phyloP scores from a whole-genome alignment of 352 stramenopile genomes.

The Phytophthora lateralis region DNA sequence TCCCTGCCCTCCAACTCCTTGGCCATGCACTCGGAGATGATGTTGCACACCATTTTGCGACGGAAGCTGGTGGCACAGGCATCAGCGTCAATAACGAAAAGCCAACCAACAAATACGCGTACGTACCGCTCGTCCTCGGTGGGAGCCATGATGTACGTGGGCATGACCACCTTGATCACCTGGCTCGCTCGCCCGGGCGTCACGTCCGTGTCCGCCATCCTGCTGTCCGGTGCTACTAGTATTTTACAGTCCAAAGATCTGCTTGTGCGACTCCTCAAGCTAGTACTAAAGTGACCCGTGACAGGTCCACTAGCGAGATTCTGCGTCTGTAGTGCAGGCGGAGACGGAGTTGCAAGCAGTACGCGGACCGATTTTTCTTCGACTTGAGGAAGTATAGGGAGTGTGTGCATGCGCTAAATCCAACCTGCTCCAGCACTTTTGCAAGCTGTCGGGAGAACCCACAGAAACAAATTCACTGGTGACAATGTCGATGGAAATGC shows the following conservation, averaged over 20 bases:
- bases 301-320: not conserved
- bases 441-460: too few species aligned
- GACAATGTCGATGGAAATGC: too few species aligned
- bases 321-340: too few species aligned
- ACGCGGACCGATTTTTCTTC: too few species aligned
- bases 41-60: constrained; percentile 72
- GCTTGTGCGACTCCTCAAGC: constrained; percentile 30
- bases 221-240: not conserved
- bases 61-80: constrained; percentile 53
- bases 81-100: not conserved
- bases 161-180: constrained; percentile 84
- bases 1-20: constrained; percentile 76
- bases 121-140: constrained; percentile 80
- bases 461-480: too few species aligned
- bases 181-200: constrained; percentile 47
- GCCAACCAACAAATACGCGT: too few species aligned
- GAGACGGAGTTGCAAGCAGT: too few species aligned
- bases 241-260: constrained; percentile 20
- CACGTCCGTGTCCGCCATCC: constrained; percentile 63
- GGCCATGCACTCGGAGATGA: constrained; percentile 73
- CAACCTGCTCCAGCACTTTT: too few species aligned
- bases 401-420: too few species aligned
- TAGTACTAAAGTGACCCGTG: not conserved
- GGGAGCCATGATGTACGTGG: constrained; percentile 84
- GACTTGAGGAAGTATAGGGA: too few species aligned